Evolutionary conservation across 345 rosid species (phyloP).

Genomic region (Noccaea caerulescens): DNA sequence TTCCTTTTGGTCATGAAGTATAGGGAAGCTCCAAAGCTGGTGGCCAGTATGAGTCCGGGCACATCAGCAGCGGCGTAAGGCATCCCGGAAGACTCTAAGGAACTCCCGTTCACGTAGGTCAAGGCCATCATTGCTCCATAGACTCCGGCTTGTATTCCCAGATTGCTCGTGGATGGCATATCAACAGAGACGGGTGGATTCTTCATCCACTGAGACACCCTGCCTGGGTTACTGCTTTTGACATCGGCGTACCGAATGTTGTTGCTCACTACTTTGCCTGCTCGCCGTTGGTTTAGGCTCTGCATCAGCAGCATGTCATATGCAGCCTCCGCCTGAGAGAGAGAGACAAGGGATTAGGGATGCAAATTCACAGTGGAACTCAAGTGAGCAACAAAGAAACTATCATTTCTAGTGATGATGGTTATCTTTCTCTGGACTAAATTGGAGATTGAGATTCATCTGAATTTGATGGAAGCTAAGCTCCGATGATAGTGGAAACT

Average conservation of each 20-base stretch:
- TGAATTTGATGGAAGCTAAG: not conserved
- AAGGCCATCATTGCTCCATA: conserved; percentile 88
- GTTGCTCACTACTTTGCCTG: conserved; percentile 81
- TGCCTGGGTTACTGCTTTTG: conserved; percentile 59
- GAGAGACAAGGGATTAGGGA: not conserved
- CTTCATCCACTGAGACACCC: conserved; percentile 81
- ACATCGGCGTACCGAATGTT: conserved; percentile 91
- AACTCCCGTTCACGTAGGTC: conserved; percentile 76
- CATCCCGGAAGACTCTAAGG: conserved; percentile 49
- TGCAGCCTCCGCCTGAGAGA: conserved; percentile 84
- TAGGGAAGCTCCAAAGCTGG: conserved; percentile 89
- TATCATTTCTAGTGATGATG: too few relatives aligned
- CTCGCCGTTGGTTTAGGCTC: conserved; percentile 86
- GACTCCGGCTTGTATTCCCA: conserved; percentile 88
- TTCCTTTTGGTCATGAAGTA: conserved; percentile 88
- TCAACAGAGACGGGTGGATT: conserved; percentile 68
- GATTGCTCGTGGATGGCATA: conserved; percentile 66
- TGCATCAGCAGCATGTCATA: conserved; percentile 97
- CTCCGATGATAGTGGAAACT: not conserved
- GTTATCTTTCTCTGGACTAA: too few relatives aligned
- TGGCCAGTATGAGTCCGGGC: conserved; percentile 77
- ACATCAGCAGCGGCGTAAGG: conserved; percentile 79
- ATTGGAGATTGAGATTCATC: too few relatives aligned
- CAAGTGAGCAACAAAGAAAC: too few relatives aligned
- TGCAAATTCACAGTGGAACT: not conserved